phyloP scores from a whole-genome alignment of 352 stramenopile species.

The Globisporangium acanthophoron region DNA sequence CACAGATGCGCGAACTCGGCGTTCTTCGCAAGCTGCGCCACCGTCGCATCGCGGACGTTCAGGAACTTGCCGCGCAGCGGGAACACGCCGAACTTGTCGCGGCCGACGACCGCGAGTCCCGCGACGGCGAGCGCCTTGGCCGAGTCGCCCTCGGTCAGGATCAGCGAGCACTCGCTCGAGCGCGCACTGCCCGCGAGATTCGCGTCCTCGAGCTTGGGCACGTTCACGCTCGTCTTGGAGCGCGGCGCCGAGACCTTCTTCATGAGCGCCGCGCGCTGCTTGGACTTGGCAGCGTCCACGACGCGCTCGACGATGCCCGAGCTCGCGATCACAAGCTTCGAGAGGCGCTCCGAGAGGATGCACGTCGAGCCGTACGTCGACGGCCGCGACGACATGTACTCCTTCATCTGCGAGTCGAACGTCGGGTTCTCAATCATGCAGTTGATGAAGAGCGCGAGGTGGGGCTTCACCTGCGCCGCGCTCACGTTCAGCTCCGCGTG shows the following conservation, averaged over 20 bases:
- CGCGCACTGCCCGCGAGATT: conserved; percentile 93
- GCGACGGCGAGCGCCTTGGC: conserved; percentile 99
- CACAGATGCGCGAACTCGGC: conserved; percentile 95
- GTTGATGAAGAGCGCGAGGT: conserved; percentile 98
- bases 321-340: conserved; percentile 94
- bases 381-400: conserved; percentile 94
- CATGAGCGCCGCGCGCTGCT: conserved; percentile 91
- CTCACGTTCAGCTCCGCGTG: conserved; percentile 92
- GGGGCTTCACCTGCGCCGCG: conserved; percentile 94
- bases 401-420: conserved; percentile 99
- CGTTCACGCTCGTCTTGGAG: conserved; percentile 83
- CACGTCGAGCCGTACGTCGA: conserved; percentile 87
- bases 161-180: conserved; percentile 93
- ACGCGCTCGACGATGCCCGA: conserved; percentile 94
- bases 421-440: conserved; percentile 98
- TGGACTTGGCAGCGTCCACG: conserved; percentile 90
- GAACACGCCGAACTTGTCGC: conserved; percentile 98
- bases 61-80: conserved; percentile 96
- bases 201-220: conserved; percentile 99
- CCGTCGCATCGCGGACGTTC: conserved; percentile 86
- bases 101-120: conserved; percentile 96
- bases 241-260: conserved; percentile 76
- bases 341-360: conserved; percentile 91
- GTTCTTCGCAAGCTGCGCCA: conserved; percentile 89
- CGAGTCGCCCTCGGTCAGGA: conserved; percentile 99